phyloP scores from a whole-genome alignment of 345 rosid genomes.

The Populus alba region DNA sequence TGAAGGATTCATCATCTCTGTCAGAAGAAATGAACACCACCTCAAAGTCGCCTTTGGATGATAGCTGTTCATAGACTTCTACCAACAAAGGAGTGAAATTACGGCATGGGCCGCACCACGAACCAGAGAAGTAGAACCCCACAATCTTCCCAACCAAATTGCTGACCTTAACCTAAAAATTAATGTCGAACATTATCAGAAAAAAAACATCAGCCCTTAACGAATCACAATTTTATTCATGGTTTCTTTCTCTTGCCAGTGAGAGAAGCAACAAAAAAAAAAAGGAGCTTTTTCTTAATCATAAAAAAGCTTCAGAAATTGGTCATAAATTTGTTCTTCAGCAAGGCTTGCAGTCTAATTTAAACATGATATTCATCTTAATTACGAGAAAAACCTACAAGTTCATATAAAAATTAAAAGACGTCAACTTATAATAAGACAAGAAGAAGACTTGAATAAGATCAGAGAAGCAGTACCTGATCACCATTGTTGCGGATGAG shows the following conservation, averaged over 20 bases:
- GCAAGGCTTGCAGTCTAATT: no score
- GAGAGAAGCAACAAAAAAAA: no score
- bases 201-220: no score
- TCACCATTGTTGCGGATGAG: slow-evolving; percentile 19
- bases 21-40: slow-evolving; percentile 36
- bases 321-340: no score
- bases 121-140: slow-evolving; percentile 29
- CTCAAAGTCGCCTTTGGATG: slow-evolving; percentile 20
- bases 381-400: no score
- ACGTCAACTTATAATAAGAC: background rate
- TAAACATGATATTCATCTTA: no score
- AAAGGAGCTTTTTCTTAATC: no score
- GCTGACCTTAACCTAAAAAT: slow-evolving; percentile 4
- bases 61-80: slow-evolving; percentile 16
- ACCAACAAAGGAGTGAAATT: slow-evolving; percentile 18
- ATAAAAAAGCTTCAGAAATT: no score
- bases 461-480: background rate
- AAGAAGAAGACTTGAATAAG: background rate
- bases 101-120: slow-evolving; percentile 19
- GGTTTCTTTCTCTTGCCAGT: no score
- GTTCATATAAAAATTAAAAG: no score
- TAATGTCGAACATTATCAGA: no score
- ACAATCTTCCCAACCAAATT: slow-evolving; percentile 23
- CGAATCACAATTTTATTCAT: no score
- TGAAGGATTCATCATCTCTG: background rate